Conservation (phyloP, 177 flowering plant genomes). For the Tripterygium wilfordii region DNA sequence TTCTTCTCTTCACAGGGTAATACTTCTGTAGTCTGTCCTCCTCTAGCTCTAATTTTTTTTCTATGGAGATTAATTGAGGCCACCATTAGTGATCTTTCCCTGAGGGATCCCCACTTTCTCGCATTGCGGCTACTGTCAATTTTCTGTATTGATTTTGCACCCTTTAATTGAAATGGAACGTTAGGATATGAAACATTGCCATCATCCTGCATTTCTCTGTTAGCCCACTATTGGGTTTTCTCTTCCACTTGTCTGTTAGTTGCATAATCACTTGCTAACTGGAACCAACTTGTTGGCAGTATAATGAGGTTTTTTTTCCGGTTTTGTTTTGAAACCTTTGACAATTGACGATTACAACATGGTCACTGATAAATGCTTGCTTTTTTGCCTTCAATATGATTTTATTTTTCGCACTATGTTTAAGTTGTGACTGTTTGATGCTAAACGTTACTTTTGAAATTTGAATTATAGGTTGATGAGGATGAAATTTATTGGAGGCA, state of each 20-base stretch:
- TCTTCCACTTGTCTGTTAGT: no score
- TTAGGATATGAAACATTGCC: no score
- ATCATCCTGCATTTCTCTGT: no score
- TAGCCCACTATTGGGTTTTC: no score
- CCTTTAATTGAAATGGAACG: no score
- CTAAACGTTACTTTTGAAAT: constrained; percentile 6
- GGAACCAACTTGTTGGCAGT: no score
- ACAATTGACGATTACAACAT: no score
- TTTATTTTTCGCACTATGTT: neutral
- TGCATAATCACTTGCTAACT: no score
- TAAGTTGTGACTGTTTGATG: neutral
- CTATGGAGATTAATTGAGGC: neutral
- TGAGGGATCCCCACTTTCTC: neutral
- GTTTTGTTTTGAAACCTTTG: no score
- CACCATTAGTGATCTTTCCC: neutral
- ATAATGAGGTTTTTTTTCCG: no score
- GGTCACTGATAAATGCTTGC: neutral
- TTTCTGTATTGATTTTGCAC: no score
- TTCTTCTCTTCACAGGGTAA: constrained; percentile 45
- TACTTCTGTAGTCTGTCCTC: neutral
- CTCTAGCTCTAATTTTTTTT: neutral
- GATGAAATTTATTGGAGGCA: constrained; percentile 53
- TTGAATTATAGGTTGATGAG: constrained; percentile 62
- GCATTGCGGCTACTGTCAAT: neutral
- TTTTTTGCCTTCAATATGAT: neutral